These are phyloP conservation scores for Dictyostelium purpureum DNA, from an alignment of 78 protist species.

Conservation along the genomic window DNA sequence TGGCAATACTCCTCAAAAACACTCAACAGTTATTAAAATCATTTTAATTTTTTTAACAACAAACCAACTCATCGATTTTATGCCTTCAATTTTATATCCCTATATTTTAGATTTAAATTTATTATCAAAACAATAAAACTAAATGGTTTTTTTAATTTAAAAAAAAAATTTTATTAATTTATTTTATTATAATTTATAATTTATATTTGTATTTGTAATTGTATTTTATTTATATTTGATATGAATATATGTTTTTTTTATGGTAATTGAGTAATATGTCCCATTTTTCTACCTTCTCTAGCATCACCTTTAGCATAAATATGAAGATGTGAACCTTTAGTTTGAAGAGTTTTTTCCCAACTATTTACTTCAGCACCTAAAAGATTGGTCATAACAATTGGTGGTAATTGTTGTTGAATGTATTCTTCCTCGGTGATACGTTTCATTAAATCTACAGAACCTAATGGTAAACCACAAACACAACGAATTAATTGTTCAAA, in stretches of 20 bases:
- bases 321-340: slow-evolving; percentile 75
- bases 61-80: slow-evolving; percentile 37
- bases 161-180: too few relatives aligned
- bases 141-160: too few relatives aligned
- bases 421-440: slow-evolving; percentile 29
- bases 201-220: too few relatives aligned
- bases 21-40: background rate
- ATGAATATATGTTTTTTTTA: background rate
- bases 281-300: slow-evolving; percentile 89
- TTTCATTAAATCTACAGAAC: slow-evolving; percentile 53
- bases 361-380: slow-evolving; percentile 70
- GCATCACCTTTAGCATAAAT: slow-evolving; percentile 89
- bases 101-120: background rate
- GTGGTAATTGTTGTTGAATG: slow-evolving; percentile 21
- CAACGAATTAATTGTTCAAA: slow-evolving; percentile 93
- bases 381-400: slow-evolving; percentile 71
- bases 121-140: too few relatives aligned
- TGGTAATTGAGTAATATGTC: slow-evolving; percentile 85
- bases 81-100: slow-evolving; percentile 66
- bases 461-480: slow-evolving; percentile 89
- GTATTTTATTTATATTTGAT: background rate
- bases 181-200: too few relatives aligned
- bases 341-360: slow-evolving; percentile 46
- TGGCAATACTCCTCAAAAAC: background rate
- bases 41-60: background rate